Conservation (phyloP, 768 basidiomycete species). For the Boletus sp. region DNA sequence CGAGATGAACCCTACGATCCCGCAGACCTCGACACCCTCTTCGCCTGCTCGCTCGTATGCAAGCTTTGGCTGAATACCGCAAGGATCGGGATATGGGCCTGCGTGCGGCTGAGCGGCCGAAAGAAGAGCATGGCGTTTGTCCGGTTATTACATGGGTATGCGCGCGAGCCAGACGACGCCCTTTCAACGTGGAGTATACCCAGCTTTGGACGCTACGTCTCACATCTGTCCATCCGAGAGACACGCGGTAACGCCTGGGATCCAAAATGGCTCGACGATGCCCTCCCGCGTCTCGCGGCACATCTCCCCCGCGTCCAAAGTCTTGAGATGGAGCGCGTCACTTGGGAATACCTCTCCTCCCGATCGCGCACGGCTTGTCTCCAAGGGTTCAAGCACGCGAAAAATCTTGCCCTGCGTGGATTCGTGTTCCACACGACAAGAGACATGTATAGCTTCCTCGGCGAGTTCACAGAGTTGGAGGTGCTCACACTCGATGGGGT, state of each 20-base stretch:
- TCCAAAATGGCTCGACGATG: conserved; percentile 33
- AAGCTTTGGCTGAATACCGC: conserved; percentile 30
- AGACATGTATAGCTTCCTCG: conserved; percentile 30
- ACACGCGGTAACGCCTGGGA: conserved; percentile 33
- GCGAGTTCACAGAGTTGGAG: conserved; percentile 28
- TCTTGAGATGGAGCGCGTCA: conserved; percentile 30
- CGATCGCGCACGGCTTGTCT: conserved; percentile 27
- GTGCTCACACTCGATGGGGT: conserved; percentile 31
- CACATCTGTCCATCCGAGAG: conserved; percentile 27
- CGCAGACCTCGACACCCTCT: conserved; percentile 19
- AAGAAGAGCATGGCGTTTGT: conserved; percentile 23
- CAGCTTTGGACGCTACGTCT: conserved; percentile 57
- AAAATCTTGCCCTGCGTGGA: conserved; percentile 21
- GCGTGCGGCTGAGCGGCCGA: conserved; percentile 18
- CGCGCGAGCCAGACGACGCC: conserved; percentile 28
- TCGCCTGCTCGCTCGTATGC: conserved; percentile 30
- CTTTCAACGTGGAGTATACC: conserved; percentile 37
- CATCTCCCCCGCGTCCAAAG: conserved; percentile 22
- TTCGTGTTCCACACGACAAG: conserved; percentile 26
- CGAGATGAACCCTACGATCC: conserved; percentile 15
- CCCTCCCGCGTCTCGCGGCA: conserved; percentile 23
- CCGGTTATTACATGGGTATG: conserved; percentile 19
- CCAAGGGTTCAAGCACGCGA: conserved; percentile 21
- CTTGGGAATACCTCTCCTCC: conserved; percentile 34
- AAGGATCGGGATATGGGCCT: conserved; percentile 23